Percentiles rank a stretch among this genome's conserved stretches.
Evolutionary conservation across 2,329 filamentous ascomycete species (phyloP).

Genomic region (Cercospora sp.): DNA sequence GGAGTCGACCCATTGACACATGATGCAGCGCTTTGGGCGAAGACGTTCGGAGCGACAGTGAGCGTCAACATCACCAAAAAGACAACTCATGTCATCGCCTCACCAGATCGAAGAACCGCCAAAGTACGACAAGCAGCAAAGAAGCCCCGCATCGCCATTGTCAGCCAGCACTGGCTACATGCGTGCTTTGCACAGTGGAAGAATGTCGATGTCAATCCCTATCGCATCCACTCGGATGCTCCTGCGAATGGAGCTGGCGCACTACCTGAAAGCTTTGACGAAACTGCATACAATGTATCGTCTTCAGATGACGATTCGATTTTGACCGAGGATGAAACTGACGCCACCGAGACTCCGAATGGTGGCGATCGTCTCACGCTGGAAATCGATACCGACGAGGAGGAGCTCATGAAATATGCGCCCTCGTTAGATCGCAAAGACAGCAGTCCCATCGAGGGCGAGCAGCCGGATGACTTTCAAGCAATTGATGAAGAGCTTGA

Average conservation of each 20-base stretch:
- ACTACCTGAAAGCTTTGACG: constrained; percentile 35
- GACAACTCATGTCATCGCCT: constrained; percentile 71
- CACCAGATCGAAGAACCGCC: constrained; percentile 71
- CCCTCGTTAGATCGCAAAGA: constrained; percentile 45
- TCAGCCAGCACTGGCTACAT: constrained; percentile 85
- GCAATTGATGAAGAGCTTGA: constrained; percentile 68
- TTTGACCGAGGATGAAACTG: constrained; percentile 38
- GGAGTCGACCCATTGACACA: constrained; percentile 70
- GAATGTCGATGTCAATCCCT: constrained; percentile 74
- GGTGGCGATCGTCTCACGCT: constrained; percentile 22
- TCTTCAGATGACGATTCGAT: constrained; percentile 49
- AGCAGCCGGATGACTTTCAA: constrained; percentile 44
- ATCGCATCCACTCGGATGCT: constrained; percentile 73
- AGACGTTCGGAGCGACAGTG: constrained; percentile 77
- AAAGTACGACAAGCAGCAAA: constrained; percentile 87
- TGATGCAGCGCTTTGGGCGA: constrained; percentile 84
- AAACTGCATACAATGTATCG: constrained; percentile 43
- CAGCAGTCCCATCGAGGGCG: constrained; percentile 32
- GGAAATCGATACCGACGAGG: constrained; percentile 30
- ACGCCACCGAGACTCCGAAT: constrained; percentile 24
- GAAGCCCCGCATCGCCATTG: constrained; percentile 75
- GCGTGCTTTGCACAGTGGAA: constrained; percentile 84
- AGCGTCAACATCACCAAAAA: constrained; percentile 56
- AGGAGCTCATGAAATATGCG: constrained; percentile 51
- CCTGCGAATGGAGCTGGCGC: constrained; percentile 52